These are phyloP conservation scores for Nannizzia gypsea DNA, from an alignment of 2,329 filamentous ascomycete genomes.

Conservation along the genomic window DNA sequence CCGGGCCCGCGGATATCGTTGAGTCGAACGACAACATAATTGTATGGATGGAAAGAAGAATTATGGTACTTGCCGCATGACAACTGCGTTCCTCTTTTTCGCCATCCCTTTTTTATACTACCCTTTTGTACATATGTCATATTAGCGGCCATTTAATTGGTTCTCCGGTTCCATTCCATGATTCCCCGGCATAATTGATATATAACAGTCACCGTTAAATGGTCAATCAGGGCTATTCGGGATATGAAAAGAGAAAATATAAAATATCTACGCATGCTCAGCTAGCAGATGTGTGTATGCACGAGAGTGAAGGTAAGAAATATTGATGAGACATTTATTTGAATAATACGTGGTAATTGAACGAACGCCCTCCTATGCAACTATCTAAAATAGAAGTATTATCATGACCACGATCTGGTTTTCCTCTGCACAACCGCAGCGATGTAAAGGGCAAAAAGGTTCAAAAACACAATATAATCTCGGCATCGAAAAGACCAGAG, in stretches of 20 bases:
- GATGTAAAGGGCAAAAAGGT: not conserved
- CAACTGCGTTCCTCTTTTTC: not conserved
- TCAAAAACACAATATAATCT: not conserved
- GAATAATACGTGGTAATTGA: not conserved
- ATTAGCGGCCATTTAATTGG: not conserved
- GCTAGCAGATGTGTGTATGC: not conserved
- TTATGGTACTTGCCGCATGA: not conserved
- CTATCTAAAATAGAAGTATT: not conserved
- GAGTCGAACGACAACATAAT: not conserved
- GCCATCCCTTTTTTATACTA: not conserved
- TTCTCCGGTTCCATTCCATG: not conserved
- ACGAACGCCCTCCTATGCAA: not conserved
- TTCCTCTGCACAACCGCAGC: not conserved
- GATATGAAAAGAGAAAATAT: too few species aligned
- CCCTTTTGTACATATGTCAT: not conserved
- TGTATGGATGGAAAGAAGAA: not conserved
- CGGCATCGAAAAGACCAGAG: not conserved
- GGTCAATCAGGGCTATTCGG: too few species aligned
- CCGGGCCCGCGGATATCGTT: not conserved
- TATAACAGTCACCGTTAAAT: too few species aligned
- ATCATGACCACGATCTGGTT: not conserved
- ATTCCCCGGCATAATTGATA: not conserved
- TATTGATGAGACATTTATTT: not conserved
- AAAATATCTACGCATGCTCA: too few species aligned
- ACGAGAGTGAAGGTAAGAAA: not conserved